A percentile compares a stretch with the other conserved stretches of the same genome.
phyloP scores from a whole-genome alignment of 1,284 basidiomycete species.

The Puccinia triticina region DNA sequence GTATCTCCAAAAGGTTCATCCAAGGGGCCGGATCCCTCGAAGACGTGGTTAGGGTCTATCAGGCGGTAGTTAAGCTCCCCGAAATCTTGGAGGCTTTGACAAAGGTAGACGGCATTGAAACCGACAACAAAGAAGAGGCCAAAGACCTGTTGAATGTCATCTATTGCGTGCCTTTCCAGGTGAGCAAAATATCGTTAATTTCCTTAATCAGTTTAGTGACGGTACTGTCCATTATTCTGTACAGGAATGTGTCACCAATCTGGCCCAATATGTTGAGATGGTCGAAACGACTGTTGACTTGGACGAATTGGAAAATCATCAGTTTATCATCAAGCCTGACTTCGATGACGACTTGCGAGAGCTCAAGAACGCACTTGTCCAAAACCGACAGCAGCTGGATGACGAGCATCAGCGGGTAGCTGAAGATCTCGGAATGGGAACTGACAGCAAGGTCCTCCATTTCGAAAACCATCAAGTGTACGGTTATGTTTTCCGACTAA shows the following conservation, averaged over 20 bases:
- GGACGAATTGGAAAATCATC: constrained; percentile 77
- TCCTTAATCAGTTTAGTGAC: neutral
- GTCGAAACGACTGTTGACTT: constrained; percentile 95
- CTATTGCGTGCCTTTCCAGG: neutral
- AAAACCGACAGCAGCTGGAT: constrained; percentile 79
- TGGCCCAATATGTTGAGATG: constrained; percentile 85
- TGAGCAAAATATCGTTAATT: neutral
- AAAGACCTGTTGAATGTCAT: constrained; percentile 25
- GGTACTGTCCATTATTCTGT: neutral
- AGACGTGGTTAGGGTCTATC: constrained; percentile 94
- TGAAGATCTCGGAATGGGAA: constrained; percentile 76
- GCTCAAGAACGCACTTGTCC: constrained; percentile 71
- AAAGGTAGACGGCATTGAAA: constrained; percentile 66
- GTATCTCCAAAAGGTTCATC: constrained; percentile 90
- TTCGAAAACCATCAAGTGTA: constrained; percentile 88
- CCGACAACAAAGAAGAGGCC: constrained; percentile 61
- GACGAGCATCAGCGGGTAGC: constrained; percentile 77
- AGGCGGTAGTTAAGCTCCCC: constrained; percentile 79
- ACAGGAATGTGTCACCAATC: constrained; percentile 69
- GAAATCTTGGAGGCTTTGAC: constrained; percentile 69
- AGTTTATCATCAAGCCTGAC: constrained; percentile 89
- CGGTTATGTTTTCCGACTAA: constrained; percentile 90
- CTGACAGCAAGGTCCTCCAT: constrained; percentile 88
- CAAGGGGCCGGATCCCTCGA: constrained; percentile 81
- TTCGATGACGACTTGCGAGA: constrained; percentile 77